Evolutionary conservation across 1,284 basidiomycete species (phyloP).

Genomic region (Rhizopogon hawkerae): DNA sequence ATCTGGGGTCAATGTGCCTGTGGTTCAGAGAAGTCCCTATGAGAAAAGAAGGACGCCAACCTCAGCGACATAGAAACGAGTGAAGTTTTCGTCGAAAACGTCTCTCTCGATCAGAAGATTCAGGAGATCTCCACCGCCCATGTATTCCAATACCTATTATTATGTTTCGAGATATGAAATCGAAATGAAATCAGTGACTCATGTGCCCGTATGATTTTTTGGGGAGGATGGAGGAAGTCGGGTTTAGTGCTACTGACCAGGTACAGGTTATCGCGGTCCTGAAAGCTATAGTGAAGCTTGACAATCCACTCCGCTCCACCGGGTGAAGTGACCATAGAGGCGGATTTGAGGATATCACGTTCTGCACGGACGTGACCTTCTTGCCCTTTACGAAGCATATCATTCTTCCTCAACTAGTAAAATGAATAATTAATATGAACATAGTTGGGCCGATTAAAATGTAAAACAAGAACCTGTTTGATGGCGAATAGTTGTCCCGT

Average conservation of each 20-base stretch:
- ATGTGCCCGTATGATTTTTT: constrained; percentile 10
- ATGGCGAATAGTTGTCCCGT: constrained; percentile 85
- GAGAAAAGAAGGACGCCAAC: constrained; percentile 33
- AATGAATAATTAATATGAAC: constrained; percentile 17
- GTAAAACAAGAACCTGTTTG: constrained; percentile 68
- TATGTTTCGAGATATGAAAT: constrained; percentile 44
- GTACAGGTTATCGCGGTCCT: constrained; percentile 89
- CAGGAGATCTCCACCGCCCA: constrained; percentile 93
- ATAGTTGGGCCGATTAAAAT: constrained; percentile 16
- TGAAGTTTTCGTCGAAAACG: constrained; percentile 89
- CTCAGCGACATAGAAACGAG: constrained; percentile 93
- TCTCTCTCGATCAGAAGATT: constrained; percentile 93
- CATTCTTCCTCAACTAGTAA: constrained; percentile 79
- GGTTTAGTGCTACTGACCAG: constrained; percentile 55
- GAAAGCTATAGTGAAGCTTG: constrained; percentile 84
- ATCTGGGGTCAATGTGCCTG: constrained; percentile 48
- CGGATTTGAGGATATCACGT: constrained; percentile 80
- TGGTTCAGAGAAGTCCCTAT: constrained; percentile 14
- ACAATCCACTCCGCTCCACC: constrained; percentile 88
- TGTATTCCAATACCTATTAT: constrained; percentile 78
- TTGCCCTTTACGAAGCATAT: constrained; percentile 97
- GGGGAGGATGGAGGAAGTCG: constrained; percentile 16
- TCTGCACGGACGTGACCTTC: constrained; percentile 93
- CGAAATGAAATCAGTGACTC: constrained; percentile 39
- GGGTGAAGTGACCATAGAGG: constrained; percentile 60